Base-by-base conservation (phyloP, 139 green algal species). In the Mychonastes homosphaera region DNA sequence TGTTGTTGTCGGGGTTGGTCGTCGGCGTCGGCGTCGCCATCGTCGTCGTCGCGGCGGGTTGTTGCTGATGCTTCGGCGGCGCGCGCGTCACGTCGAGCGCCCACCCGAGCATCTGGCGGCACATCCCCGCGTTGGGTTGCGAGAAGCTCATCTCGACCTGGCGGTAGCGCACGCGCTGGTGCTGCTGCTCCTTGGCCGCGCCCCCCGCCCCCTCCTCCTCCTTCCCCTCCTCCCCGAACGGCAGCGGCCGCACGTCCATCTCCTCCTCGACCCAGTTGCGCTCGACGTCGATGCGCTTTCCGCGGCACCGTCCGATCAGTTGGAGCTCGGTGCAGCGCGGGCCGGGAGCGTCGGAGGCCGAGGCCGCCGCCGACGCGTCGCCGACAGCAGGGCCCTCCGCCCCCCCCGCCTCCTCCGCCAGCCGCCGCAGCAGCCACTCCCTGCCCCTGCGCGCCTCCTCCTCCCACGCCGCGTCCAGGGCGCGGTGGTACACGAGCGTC, bases 91-190 rank as follows among this genome's bases (percentile, higher is more conserved):
- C 73, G 13, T 72, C 60, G 21, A 71, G 54, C 8, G 88, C 88
- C 89, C 89, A 97, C 7, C 52, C 54, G 19, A 97, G 72, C 90
- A 97, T 97, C 30, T 86, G 53, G 27, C 79, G 53, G 56, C 81
- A 91, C 56, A 95, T 78, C 9, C 63, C 65, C 13, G 46, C 85
- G 62, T 97, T 97, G 50, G 90, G 90, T 75, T 97, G 90, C 21
- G 74, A 84, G 74, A 96, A 96, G 0, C 65, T 62, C 3, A 81
- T 85, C 62, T 94, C 89, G 26, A 93, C 67, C 73, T 95, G 82
- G 41, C 56, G 38, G 46, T 12, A 26, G 21, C 23, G 16, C 12
- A n/a, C n/a, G n/a, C n/a, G n/a, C n/a, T n/a, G n/a, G n/a, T n/a
- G n/a, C n/a, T n/a, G n/a, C n/a, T n/a, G n/a, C n/a, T n/a, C n/a